phyloP scores from a whole-genome alignment of 768 basidiomycete species.

The Lentinula boryana region DNA sequence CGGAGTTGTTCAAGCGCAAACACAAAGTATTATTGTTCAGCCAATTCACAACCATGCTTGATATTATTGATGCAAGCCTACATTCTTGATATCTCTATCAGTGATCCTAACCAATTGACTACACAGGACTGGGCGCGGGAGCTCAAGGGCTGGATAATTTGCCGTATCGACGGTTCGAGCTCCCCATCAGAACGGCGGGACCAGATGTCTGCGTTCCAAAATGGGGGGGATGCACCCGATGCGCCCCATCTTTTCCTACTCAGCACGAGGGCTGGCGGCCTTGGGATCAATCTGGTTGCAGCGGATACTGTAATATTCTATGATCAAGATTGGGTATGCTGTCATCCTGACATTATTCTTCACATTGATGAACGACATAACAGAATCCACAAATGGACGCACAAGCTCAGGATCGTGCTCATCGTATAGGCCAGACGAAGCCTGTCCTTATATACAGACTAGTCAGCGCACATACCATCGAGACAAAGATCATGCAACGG shows the following conservation, averaged over 20 bases:
- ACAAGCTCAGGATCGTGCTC: constrained; percentile 93
- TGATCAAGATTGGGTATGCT: constrained; percentile 81
- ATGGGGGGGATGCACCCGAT: constrained; percentile 50
- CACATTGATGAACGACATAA: background rate
- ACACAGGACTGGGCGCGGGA: constrained; percentile 83
- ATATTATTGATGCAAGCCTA: constrained; percentile 77
- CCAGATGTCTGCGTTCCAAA: constrained; percentile 83
- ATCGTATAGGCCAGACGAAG: constrained; percentile 91
- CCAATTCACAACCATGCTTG: constrained; percentile 95
- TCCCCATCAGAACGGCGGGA: constrained; percentile 74
- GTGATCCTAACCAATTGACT: background rate
- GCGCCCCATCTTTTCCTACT: constrained; percentile 75
- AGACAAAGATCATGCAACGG: constrained; percentile 87
- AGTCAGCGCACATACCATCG: constrained; percentile 83
- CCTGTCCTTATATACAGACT: constrained; percentile 89
- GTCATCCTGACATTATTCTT: background rate
- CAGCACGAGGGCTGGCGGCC: constrained; percentile 73
- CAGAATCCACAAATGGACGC: constrained; percentile 95
- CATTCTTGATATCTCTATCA: background rate
- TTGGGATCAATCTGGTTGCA: constrained; percentile 76
- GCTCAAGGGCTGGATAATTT: constrained; percentile 76
- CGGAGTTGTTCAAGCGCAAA: constrained; percentile 25
- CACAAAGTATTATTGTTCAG: constrained; percentile 55
- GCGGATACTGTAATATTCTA: constrained; percentile 94
- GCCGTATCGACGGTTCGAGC: constrained; percentile 90